Evolutionary conservation across 345 rosid genomes (phyloP), one percentile per base, ranked within the genome.

Genomic region (Noccaea caerulescens): DNA sequence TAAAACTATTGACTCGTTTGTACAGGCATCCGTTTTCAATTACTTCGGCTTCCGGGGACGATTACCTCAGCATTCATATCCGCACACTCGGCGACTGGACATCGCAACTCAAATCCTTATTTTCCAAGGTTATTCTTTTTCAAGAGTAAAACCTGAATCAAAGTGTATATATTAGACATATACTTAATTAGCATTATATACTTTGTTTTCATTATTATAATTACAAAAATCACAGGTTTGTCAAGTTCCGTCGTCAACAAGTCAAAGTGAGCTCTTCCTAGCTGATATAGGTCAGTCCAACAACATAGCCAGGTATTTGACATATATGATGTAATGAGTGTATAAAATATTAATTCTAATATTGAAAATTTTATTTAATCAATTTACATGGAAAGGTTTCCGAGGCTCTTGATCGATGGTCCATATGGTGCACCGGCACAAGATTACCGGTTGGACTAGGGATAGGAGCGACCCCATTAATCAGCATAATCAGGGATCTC

Each of bases 361-460:
- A 51, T 10, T 4, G 10, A 51, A 23, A 6, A 7, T 23, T 51
- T 43, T 41, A 1, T 10, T 36, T 34, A 8, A 54, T 18, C 14
- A 63, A 42, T 9, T 55, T n/a, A 14, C 32, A 59, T 63, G n/a
- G 30, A 45, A 77, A 88, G 91, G 80, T 59, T 91, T 45, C 95
- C 97, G 34, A 87, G 72, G 58, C 86, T 91, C 11, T 76, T 83
- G 38, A 82, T 91, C 11, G 95, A 91, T 56, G 97, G 91, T 3
- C 91, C 97, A 1, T 91, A 87, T 20, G 95, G 97, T 56, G 97
- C 93, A 25, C 89, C 95, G 3, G 88, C 91, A 55, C 97, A 91
- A 51, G 93, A 91, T 80, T 86, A 91, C 83, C 83, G 83, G 93
- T 88, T 18, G 95, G 95, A 12, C 86, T 88, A 3, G 97, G 97